These are phyloP conservation scores for Aureobasidium lini DNA, from an alignment of 2,329 filamentous ascomycete genomes.

Conservation along the genomic window DNA sequence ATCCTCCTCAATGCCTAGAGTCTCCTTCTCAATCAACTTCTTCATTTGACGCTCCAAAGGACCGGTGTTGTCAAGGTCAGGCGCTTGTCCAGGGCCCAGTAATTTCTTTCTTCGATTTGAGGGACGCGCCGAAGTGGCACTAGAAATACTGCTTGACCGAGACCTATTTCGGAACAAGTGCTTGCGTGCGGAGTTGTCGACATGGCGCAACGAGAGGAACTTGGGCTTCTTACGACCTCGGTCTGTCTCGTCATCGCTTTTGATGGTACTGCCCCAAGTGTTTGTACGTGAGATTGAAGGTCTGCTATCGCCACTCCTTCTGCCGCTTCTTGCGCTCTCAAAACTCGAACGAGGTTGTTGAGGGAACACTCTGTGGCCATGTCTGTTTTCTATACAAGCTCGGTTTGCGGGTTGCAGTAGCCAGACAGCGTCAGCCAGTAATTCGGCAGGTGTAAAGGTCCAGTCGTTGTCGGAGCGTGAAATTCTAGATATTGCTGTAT, in stretches of 20 bases:
- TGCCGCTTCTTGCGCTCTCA: conserved; percentile 14
- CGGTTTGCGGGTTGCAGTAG: conserved; percentile 77
- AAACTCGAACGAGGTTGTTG: conserved; percentile 17
- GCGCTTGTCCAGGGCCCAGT: conserved; percentile 40
- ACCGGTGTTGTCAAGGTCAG: conserved; percentile 37
- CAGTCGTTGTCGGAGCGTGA: conserved; percentile 75
- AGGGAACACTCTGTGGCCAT: conserved; percentile 66
- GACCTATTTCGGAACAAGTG: conserved; percentile 13
- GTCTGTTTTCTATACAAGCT: conserved; percentile 68
- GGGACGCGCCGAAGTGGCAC: conserved; percentile 26
- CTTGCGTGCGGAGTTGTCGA: conserved; percentile 13
- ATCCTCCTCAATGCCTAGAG: conserved; percentile 24
- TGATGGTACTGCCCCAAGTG: conserved; percentile 5
- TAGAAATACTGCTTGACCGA: conserved; percentile 22
- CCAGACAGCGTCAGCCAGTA: conserved; percentile 88
- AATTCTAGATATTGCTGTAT: conserved; percentile 47
- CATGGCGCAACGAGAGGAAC: conserved; percentile 16
- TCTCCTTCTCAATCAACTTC: conserved; percentile 36
- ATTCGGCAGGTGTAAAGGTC: conserved; percentile 73
- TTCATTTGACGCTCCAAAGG: conserved; percentile 40
- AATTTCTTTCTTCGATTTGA: conserved; percentile 49
- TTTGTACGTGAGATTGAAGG: conserved; percentile 4
- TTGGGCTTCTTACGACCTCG: conserved; percentile 16
- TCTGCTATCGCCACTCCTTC: background rate
- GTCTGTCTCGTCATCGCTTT: conserved; percentile 1